A percentile compares a stretch with the other conserved stretches of the same genome.
Evolutionary conservation across 2,329 filamentous ascomycete species (phyloP).

Genomic region (Monilinia vaccinii-corymbosi): DNA sequence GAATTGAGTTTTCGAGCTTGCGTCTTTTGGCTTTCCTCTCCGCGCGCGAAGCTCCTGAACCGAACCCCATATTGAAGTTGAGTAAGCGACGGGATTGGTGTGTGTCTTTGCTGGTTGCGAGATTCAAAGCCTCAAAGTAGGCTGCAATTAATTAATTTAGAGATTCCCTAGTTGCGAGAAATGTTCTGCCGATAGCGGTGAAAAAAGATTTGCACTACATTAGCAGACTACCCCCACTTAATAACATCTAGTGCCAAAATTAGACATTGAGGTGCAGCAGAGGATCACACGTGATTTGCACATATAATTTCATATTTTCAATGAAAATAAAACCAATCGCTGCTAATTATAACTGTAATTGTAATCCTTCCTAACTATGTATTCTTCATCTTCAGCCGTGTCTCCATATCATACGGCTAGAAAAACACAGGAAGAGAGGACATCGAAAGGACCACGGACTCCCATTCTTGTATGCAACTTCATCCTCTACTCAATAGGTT

Average conservation of each 20-base stretch:
- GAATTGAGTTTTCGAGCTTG: slow-evolving; percentile 29
- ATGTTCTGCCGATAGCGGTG: background rate
- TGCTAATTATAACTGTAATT: background rate
- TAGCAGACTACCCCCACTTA: too few relatives aligned
- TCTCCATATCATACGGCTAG: background rate
- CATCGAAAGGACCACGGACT: background rate
- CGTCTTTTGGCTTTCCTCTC: slow-evolving; percentile 31
- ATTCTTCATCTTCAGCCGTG: background rate
- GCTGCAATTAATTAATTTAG: background rate
- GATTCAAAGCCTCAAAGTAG: background rate
- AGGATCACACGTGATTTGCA: too few relatives aligned
- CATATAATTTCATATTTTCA: background rate
- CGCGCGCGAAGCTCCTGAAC: slow-evolving; percentile 24
- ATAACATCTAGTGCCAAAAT: background rate
- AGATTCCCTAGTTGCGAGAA: background rate
- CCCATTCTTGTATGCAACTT: background rate
- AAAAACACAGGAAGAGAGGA: background rate
- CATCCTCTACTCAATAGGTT: background rate
- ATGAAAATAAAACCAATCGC: background rate
- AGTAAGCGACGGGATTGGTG: slow-evolving; percentile 15
- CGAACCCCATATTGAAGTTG: slow-evolving; percentile 18
- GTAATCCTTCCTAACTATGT: background rate
- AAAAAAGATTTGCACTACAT: background rate
- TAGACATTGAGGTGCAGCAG: too few relatives aligned
- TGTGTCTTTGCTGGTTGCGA: background rate